A percentile compares a stretch with the other conserved stretches of the same genome.
phyloP scores from a whole-genome alignment of 83 land plant species.

The Picea abies region DNA sequence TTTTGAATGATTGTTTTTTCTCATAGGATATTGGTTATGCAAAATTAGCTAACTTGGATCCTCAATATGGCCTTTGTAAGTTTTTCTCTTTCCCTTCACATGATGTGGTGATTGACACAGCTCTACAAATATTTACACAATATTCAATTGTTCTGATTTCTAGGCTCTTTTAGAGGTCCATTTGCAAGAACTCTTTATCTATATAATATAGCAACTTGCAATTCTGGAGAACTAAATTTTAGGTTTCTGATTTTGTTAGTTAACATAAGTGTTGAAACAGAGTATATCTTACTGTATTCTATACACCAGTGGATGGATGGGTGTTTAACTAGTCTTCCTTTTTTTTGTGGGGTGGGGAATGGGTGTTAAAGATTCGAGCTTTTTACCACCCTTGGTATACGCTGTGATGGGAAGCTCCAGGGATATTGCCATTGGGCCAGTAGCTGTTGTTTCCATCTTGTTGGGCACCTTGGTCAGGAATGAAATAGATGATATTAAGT shows the following conservation, averaged over 20 bases:
- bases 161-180: neutral
- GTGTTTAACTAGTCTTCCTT: neutral
- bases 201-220: neutral
- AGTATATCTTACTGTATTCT: neutral
- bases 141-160: neutral
- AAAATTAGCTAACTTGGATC: slow-evolving; percentile 57
- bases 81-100: slow-evolving; percentile 11
- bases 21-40: slow-evolving; percentile 68
- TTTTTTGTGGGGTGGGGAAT: neutral
- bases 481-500: slow-evolving; percentile 39
- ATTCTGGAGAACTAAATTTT: too few relatives aligned
- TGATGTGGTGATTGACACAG: neutral
- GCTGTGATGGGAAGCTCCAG: slow-evolving; percentile 88
- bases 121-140: neutral
- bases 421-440: slow-evolving; percentile 89
- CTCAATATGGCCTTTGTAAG: slow-evolving; percentile 78
- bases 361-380: slow-evolving; percentile 58
- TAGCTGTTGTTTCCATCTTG: slow-evolving; percentile 84
- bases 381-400: slow-evolving; percentile 87
- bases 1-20: too few relatives aligned
- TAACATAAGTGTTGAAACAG: neutral
- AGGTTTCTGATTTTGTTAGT: neutral
- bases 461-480: slow-evolving; percentile 52
- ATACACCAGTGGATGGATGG: neutral
- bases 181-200: neutral